phyloP scores from a whole-genome alignment of 805 yeast genomes.

The Saccharomycopsis sp. region DNA sequence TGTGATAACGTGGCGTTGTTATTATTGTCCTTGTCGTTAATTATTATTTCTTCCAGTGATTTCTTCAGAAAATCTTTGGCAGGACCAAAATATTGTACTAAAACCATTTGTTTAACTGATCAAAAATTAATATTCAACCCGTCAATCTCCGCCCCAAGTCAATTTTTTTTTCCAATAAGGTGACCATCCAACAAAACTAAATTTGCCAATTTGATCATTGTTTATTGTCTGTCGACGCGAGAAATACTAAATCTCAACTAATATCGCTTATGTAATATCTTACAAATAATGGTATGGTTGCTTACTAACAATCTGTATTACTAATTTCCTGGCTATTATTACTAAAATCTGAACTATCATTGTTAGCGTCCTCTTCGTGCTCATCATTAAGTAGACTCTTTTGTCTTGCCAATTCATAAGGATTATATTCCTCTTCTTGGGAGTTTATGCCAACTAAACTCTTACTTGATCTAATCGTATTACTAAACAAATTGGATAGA shows the following conservation, averaged over 20 bases:
- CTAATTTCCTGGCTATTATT: too few relatives aligned
- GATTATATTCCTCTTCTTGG: constrained; percentile 5
- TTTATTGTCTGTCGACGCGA: too few relatives aligned
- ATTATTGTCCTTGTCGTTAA: neutral
- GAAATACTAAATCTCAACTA: too few relatives aligned
- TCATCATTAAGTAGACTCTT: neutral
- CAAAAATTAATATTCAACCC: too few relatives aligned
- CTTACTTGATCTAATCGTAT: neutral
- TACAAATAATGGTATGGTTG: too few relatives aligned
- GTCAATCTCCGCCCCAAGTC: too few relatives aligned
- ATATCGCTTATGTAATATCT: too few relatives aligned
- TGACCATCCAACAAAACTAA: too few relatives aligned
- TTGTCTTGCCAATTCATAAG: constrained; percentile 2
- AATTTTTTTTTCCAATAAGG: too few relatives aligned
- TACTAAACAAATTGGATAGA: neutral
- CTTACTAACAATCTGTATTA: too few relatives aligned
- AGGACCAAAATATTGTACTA: constrained; percentile 11
- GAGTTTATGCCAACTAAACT: neutral
- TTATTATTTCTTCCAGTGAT: neutral
- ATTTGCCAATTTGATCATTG: too few relatives aligned
- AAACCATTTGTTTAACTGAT: neutral
- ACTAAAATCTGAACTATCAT: too few relatives aligned
- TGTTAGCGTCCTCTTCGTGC: neutral
- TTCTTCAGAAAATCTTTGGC: constrained; percentile 4
- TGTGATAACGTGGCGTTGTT: neutral